Conservation (phyloP, 208 protist species). For the Trichomonas gallinae region DNA sequence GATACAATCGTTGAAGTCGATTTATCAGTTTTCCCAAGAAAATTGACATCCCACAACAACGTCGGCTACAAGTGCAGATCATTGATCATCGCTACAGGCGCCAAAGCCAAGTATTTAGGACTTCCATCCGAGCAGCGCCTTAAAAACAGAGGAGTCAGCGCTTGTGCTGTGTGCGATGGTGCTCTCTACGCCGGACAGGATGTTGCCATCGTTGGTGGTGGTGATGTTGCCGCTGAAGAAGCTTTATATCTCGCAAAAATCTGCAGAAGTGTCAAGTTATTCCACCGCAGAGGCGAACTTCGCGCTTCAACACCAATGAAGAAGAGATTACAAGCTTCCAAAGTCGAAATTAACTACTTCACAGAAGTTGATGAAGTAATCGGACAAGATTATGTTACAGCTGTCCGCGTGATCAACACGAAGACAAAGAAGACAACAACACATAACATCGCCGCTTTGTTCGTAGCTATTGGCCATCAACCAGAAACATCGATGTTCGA, state of each 20-base stretch:
- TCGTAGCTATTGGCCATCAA: constrained; percentile 59
- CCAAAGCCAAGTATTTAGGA: constrained; percentile 36
- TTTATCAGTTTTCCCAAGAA: constrained; percentile 24
- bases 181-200: background rate
- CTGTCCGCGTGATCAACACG: background rate
- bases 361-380: background rate
- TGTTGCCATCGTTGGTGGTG: constrained; percentile 49
- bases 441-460: constrained; percentile 33
- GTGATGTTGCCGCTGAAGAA: constrained; percentile 56
- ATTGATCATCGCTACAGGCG: constrained; percentile 57
- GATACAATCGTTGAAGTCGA: constrained; percentile 42
- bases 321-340: constrained; percentile 23
- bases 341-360: constrained; percentile 1
- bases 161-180: constrained; percentile 59
- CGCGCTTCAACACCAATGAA: constrained; percentile 57
- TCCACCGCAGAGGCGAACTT: constrained; percentile 54
- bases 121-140: constrained; percentile 43
- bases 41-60: background rate
- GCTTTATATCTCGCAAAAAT: constrained; percentile 52
- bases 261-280: constrained; percentile 46
- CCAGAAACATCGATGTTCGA: constrained; percentile 45
- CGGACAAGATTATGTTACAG: background rate
- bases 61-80: constrained; percentile 26
- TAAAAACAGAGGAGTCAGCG: constrained; percentile 49
- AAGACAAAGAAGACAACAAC: background rate